These are phyloP conservation scores for Mortierella sp. DNA, from an alignment of 371 early-diverging fungal species.

Conservation along the genomic window DNA sequence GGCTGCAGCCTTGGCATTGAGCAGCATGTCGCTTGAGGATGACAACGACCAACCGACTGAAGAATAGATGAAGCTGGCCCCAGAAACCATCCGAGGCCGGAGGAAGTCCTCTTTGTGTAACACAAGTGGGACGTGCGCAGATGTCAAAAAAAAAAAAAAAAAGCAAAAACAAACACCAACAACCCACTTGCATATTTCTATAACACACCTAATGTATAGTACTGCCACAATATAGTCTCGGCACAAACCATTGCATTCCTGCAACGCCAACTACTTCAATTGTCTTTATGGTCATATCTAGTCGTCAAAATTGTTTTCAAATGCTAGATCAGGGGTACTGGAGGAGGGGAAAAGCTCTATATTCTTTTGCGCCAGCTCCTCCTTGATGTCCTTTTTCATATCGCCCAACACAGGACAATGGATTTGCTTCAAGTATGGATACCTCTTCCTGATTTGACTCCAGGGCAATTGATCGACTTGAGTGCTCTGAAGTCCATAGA, in stretches of 20 bases:
- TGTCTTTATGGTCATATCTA: too few relatives aligned
- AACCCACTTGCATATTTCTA: too few relatives aligned
- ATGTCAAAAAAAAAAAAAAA: too few relatives aligned
- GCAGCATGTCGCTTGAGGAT: slow-evolving; percentile 14
- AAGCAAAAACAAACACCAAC: too few relatives aligned
- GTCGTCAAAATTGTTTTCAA: slow-evolving; percentile 20
- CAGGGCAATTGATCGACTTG: slow-evolving; percentile 10
- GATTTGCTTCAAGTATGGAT: slow-evolving; percentile 22
- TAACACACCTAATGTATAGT: too few relatives aligned
- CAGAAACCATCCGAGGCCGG: not conserved
- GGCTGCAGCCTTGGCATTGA: slow-evolving; percentile 38
- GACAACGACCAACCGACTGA: not conserved
- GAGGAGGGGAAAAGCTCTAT: slow-evolving; percentile 28
- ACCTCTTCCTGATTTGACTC: slow-evolving; percentile 8
- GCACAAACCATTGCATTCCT: too few relatives aligned
- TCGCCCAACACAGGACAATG: slow-evolving; percentile 19
- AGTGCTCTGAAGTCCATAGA: slow-evolving; percentile 30
- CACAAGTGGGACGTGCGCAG: too few relatives aligned
- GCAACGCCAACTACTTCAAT: too few relatives aligned
- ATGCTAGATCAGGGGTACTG: slow-evolving; percentile 28
- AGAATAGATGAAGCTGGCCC: not conserved
- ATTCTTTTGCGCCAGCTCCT: slow-evolving; percentile 10
- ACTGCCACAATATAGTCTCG: too few relatives aligned
- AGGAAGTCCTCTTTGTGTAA: too few relatives aligned
- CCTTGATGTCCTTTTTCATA: slow-evolving; percentile 1